These are phyloP conservation scores for Oryza punctata DNA, from an alignment of 176 grass and related monocot species.

Conservation along the genomic window DNA sequence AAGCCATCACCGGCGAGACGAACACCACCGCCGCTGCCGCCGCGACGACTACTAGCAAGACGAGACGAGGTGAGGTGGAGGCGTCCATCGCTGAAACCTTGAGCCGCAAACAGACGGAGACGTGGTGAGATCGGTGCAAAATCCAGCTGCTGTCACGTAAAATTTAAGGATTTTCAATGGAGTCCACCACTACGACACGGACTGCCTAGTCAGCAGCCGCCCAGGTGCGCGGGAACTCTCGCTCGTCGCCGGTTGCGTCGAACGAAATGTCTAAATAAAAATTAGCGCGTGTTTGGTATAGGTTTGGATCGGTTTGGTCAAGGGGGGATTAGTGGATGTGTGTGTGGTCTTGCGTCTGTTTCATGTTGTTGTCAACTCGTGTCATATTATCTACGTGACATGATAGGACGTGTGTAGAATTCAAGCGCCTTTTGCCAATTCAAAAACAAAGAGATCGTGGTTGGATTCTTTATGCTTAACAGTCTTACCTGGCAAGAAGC, in stretches of 20 bases:
- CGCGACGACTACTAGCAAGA: not conserved
- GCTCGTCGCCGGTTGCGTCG: not conserved
- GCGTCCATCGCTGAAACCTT: constrained; percentile 8
- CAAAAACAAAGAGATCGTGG: not conserved
- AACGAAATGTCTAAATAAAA: not conserved
- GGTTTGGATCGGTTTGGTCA: constrained; percentile 32
- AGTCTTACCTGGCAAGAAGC: constrained; percentile 24
- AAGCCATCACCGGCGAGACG: constrained; percentile 18
- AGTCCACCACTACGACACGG: not conserved
- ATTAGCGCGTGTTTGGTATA: not conserved
- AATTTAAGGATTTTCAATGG: constrained; percentile 31
- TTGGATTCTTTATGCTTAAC: not conserved
- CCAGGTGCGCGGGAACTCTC: constrained; percentile 3
- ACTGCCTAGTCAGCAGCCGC: constrained; percentile 18
- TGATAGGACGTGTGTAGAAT: not conserved
- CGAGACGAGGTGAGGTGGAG: not conserved
- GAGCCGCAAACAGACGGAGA: not conserved
- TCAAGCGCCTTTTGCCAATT: not conserved
- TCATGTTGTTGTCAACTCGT: constrained; percentile 33
- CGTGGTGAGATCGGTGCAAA: not conserved
- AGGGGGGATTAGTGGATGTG: not conserved
- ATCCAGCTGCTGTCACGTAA: constrained; percentile 30
- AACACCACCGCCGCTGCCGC: not conserved
- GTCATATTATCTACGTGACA: not conserved
- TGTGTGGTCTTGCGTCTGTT: constrained; percentile 17